phyloP scores from a whole-genome alignment of 805 yeast genomes.

The Tetrapisispora pingtungensis region DNA sequence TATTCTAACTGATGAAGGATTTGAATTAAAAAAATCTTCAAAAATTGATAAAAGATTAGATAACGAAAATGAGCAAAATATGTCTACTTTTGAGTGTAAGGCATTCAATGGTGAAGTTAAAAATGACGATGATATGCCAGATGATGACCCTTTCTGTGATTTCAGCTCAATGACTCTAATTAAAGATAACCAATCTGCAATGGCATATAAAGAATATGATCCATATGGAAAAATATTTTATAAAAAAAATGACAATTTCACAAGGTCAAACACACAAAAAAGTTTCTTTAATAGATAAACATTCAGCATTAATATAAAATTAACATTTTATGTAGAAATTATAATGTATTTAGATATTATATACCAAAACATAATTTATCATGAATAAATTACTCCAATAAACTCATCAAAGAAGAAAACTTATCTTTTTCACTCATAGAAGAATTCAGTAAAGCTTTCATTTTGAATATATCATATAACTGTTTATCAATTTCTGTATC shows the following conservation, averaged over 20 bases:
- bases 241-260: conserved; percentile 31
- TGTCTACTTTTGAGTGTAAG: conserved; percentile 12
- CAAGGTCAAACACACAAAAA: conserved; percentile 8
- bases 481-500: conserved; percentile 6
- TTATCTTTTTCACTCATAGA: not conserved
- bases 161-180: conserved; percentile 81
- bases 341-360: too few relatives aligned
- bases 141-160: conserved; percentile 67
- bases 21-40: conserved; percentile 36
- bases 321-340: too few relatives aligned
- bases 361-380: not conserved
- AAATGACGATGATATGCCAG: conserved; percentile 28
- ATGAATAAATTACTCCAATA: not conserved
- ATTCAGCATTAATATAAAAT: not conserved
- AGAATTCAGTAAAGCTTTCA: conserved; percentile 5
- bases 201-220: conserved; percentile 38
- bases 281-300: conserved; percentile 1
- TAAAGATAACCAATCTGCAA: conserved; percentile 50
- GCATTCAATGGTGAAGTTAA: conserved; percentile 29
- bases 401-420: not conserved
- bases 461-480: conserved; percentile 5
- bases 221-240: conserved; percentile 35
- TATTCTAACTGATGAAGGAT: conserved; percentile 44
- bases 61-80: conserved; percentile 10
- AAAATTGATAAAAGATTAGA: conserved; percentile 13